Evolutionary conservation across 78 protist species (phyloP), one percentile per base, ranked within the genome.

Genomic region (Corallochytrium limacisporum): DNA sequence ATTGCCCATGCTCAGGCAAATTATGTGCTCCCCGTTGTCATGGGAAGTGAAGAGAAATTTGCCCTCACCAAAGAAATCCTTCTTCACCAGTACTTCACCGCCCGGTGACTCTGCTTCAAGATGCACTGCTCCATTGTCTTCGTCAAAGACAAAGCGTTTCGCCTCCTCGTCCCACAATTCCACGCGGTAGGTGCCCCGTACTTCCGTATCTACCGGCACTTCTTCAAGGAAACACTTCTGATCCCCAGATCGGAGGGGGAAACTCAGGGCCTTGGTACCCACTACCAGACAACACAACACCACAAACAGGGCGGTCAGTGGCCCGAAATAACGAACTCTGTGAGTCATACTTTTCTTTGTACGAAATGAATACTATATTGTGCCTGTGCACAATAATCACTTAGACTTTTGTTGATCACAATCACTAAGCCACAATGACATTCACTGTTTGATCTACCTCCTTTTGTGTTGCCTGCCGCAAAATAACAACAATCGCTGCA

Each of bases 161-260:
- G 29, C 36, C 70, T 63, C 49, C 43, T 47, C 13, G 39, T 48
- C 31, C 39, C 47, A 63, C 36, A 36, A 47, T 4, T n/a, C 70
- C 47, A 49, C 39, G 5, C 49, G 15, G 65, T 46, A 63, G n/a
- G 28, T 10, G 53, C 74, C 62, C 8, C 37, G 28, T 24, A 67
- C 62, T 13, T 53, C 48, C 13, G 74, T 67, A 22, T 50, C 43
- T 2, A 22, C 62, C 38, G 74, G 74, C 13, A 67, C 51, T 13
- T 67, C 74, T 50, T 67, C 74, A 7, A 67, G 15, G 39, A 67
- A 67, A 51, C 74, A 67, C 39, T 50, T 47, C 47, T 29, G 26
- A 28, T 67, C 74, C 22, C 62, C 50, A 48, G 50, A 48, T 29
- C n/a, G 18, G 43, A 67, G 20, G 47, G 18, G 61, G 20, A 67